These are phyloP conservation scores for Coprinopsis cinerea DNA, from an alignment of 768 basidiomycete species.

Conservation along the genomic window DNA sequence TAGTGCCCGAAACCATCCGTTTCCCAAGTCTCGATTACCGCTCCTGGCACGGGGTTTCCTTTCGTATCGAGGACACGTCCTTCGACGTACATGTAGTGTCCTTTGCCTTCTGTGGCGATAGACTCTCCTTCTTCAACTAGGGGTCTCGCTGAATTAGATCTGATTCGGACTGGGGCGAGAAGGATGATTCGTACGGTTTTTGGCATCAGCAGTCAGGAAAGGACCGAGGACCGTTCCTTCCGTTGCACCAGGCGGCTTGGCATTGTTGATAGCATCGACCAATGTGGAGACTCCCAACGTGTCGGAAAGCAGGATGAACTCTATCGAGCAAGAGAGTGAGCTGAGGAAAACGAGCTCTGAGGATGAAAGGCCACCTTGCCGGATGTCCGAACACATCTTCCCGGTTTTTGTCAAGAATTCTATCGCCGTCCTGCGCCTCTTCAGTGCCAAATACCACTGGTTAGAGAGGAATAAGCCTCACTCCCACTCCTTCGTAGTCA, in stretches of 20 bases:
- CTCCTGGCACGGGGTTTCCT: conserved; percentile 60
- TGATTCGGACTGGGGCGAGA: neutral
- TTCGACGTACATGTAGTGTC: conserved; percentile 77
- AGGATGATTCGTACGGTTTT: conserved; percentile 54
- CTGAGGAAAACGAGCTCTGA: neutral
- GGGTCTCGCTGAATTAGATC: neutral
- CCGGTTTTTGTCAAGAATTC: conserved; percentile 74
- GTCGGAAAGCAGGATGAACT: conserved; percentile 86
- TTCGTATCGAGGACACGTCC: conserved; percentile 59
- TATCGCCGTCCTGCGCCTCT: conserved; percentile 43
- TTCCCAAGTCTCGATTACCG: conserved; percentile 81
- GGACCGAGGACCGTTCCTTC: conserved; percentile 78
- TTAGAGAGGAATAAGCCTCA: conserved; percentile 15
- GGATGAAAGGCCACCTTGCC: no score
- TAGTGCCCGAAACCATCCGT: conserved; percentile 56
- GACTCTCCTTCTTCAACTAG: conserved; percentile 63
- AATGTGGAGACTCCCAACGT: conserved; percentile 72
- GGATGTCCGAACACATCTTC: conserved; percentile 63
- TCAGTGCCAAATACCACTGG: neutral
- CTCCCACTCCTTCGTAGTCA: conserved; percentile 88
- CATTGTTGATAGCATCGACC: conserved; percentile 71
- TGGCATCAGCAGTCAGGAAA: conserved; percentile 75
- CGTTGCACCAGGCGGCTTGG: conserved; percentile 54
- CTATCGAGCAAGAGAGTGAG: conserved; percentile 27
- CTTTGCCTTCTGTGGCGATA: conserved; percentile 85